Evolutionary conservation across 2,329 filamentous ascomycete genomes (phyloP).

Genomic region (Aureobasidium sp.): DNA sequence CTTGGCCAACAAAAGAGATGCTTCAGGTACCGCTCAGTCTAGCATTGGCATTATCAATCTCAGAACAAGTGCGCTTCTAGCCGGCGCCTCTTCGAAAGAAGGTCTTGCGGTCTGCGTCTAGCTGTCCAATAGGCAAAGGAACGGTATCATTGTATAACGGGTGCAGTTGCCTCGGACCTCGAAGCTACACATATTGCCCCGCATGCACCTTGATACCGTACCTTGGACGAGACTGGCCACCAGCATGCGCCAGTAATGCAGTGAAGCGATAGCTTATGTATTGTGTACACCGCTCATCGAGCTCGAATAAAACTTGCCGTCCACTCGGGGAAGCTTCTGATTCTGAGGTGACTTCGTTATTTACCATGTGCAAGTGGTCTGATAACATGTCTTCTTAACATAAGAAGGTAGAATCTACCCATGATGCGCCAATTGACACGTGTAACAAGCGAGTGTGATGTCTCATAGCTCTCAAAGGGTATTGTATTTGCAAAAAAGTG

Average conservation of each 20-base stretch:
- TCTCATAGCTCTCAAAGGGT: too few relatives aligned
- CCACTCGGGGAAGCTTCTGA: background rate
- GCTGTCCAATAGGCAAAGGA: background rate
- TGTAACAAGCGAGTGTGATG: too few relatives aligned
- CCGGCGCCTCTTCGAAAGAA: background rate
- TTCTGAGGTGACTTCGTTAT: background rate
- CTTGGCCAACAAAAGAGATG: slow-evolving; percentile 1
- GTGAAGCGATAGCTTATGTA: slow-evolving; percentile 1
- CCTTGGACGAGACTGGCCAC: background rate
- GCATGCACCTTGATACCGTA: background rate
- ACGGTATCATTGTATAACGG: background rate
- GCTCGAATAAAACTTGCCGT: background rate
- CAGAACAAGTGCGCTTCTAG: background rate
- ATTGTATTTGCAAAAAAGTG: background rate
- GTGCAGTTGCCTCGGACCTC: background rate
- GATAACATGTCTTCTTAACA: background rate
- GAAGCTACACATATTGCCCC: slow-evolving; percentile 2
- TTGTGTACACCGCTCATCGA: slow-evolving; percentile 7
- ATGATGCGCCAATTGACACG: background rate
- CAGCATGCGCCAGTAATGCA: slow-evolving; percentile 3
- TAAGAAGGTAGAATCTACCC: background rate
- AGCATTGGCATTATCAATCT: background rate
- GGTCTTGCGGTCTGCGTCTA: slow-evolving; percentile 4
- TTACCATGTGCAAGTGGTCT: background rate
- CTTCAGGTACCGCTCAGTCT: background rate